Conservation (phyloP, 2,329 filamentous ascomycete genomes). For the Nothophaeocryptopus gaeumannii region DNA sequence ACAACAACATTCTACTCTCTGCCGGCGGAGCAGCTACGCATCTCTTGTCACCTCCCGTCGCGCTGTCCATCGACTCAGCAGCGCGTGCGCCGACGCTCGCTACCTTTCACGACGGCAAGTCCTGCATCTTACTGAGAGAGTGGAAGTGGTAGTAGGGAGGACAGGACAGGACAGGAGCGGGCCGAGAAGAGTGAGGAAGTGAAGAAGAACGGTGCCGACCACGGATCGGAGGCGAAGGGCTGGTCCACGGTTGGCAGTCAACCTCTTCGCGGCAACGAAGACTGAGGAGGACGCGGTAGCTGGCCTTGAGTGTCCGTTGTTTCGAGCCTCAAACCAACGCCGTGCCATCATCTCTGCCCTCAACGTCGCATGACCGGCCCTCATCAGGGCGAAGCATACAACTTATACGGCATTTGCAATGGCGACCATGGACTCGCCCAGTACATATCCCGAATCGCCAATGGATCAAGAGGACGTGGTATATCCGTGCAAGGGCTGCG, state of each 20-base stretch:
- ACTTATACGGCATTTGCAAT: constrained; percentile 8
- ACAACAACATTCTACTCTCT: too few species aligned
- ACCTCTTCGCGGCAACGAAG: too few species aligned
- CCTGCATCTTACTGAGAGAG: neutral
- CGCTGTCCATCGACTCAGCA: too few species aligned
- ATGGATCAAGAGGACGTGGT: constrained; percentile 75
- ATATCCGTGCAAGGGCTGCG: constrained; percentile 89
- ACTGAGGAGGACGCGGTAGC: neutral
- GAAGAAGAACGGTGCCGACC: too few species aligned
- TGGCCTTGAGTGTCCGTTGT: neutral
- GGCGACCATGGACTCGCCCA: constrained; percentile 51
- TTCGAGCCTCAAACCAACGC: neutral
- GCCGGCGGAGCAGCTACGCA: too few species aligned
- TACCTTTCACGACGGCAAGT: too few species aligned
- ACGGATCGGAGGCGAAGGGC: too few species aligned
- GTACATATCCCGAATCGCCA: constrained; percentile 62
- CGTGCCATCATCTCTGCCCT: neutral
- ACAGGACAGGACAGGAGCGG: neutral
- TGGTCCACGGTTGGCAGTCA: too few species aligned
- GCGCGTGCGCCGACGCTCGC: too few species aligned
- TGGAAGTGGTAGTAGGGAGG: neutral
- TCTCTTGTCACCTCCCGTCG: too few species aligned
- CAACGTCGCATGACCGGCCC: constrained; percentile 8
- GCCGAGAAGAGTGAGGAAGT: too few species aligned
- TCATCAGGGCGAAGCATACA: constrained; percentile 11